Evolutionary conservation across 805 yeast genomes (phyloP).

Genomic region (Candida adriatica): DNA sequence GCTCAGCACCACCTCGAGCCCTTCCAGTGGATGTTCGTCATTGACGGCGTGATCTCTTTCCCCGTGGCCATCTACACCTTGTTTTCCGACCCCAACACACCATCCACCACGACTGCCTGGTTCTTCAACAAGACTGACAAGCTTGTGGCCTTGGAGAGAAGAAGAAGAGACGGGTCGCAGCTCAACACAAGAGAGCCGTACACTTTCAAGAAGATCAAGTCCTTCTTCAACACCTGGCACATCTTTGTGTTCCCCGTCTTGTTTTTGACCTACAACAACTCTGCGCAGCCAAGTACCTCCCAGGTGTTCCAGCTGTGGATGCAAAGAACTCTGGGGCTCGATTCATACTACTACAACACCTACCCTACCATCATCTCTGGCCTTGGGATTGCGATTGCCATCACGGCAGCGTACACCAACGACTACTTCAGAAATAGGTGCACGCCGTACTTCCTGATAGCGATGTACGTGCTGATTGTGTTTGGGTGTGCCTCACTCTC

Average conservation of each 20-base stretch:
- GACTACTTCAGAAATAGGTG: conserved; percentile 30
- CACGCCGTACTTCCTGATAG: conserved; percentile 31
- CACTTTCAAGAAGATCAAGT: conserved; percentile 31
- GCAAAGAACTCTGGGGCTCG: conserved; percentile 28
- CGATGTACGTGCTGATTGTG: conserved; percentile 33
- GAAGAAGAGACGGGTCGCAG: conserved; percentile 35
- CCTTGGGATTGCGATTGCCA: conserved; percentile 31
- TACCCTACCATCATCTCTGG: conserved; percentile 36
- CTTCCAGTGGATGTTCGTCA: conserved; percentile 40
- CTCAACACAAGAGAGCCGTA: conserved; percentile 30
- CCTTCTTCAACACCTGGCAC: conserved; percentile 43
- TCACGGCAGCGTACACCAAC: conserved; percentile 30
- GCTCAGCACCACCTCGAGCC: conserved; percentile 25
- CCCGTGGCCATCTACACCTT: conserved; percentile 39
- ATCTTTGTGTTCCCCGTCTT: conserved; percentile 35
- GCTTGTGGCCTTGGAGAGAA: conserved; percentile 40
- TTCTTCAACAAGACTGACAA: conserved; percentile 36
- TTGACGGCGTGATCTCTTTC: conserved; percentile 36
- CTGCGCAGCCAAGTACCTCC: conserved; percentile 24
- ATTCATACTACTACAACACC: conserved; percentile 30
- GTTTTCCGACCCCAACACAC: conserved; percentile 40
- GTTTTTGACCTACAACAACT: conserved; percentile 15
- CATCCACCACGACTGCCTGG: conserved; percentile 37
- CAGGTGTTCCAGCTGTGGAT: conserved; percentile 36
- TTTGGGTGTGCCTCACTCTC: conserved; percentile 38